Evolutionary conservation across 1,139 yeast species (phyloP).

Genomic region (Blastobotrys serpentis): DNA sequence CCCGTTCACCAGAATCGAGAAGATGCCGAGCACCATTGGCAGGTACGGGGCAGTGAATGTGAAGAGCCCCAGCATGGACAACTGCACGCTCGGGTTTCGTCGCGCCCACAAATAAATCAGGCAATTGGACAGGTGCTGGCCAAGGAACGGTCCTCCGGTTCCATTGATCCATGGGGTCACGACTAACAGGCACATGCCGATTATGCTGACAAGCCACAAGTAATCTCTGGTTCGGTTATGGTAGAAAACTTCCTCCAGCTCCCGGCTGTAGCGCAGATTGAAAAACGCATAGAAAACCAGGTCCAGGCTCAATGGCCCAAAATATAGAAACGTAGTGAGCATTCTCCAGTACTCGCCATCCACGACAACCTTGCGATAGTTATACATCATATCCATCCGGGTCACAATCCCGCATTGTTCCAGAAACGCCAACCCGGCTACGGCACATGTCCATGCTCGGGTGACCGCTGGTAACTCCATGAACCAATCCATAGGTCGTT

Average conservation of each 20-base stretch:
- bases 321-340: conserved; percentile 44
- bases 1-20: conserved; percentile 29
- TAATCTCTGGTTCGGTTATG: conserved; percentile 40
- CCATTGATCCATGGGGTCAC: conserved; percentile 34
- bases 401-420: conserved; percentile 37
- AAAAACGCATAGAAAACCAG: conserved; percentile 41
- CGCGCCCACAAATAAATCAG: conserved; percentile 49
- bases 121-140: conserved; percentile 41
- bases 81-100: conserved; percentile 43
- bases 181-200: conserved; percentile 33
- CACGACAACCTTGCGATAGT: conserved; percentile 25
- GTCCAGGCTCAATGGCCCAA: conserved; percentile 43
- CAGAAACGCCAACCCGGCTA: conserved; percentile 35
- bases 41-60: conserved; percentile 44
- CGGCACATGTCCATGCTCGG: conserved; percentile 34
- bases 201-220: conserved; percentile 40
- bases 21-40: conserved; percentile 42
- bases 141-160: conserved; percentile 35
- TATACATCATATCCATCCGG: conserved; percentile 28
- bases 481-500: conserved; percentile 32
- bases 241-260: conserved; percentile 43
- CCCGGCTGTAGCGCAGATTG: conserved; percentile 42
- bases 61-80: conserved; percentile 43
- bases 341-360: conserved; percentile 45
- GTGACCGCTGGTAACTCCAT: conserved; percentile 37